These are phyloP conservation scores for Ramaria rubella DNA, from an alignment of 768 basidiomycete genomes.

Conservation along the genomic window DNA sequence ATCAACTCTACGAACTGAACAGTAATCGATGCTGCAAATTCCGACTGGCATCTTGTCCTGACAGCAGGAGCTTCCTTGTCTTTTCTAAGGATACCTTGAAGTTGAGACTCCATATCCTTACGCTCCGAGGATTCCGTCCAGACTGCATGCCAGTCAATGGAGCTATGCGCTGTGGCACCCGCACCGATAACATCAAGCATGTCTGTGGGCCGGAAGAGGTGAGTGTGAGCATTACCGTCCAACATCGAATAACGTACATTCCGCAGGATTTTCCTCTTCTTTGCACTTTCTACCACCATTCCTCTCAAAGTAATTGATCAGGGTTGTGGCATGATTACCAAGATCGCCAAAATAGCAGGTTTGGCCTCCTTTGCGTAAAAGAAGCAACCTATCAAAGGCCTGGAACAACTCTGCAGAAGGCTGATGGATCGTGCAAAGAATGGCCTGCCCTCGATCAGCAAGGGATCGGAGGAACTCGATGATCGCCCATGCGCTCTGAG, in stretches of 20 bases:
- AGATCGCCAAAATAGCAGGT: conserved; percentile 64
- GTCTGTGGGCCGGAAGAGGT: neutral
- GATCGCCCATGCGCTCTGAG: conserved; percentile 83
- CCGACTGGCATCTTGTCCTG: conserved; percentile 26
- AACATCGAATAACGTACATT: conserved; percentile 29
- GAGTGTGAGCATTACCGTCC: conserved; percentile 8
- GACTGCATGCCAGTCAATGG: conserved; percentile 50
- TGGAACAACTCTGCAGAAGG: conserved; percentile 78
- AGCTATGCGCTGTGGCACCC: conserved; percentile 53
- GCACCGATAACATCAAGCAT: conserved; percentile 73
- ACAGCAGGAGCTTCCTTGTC: conserved; percentile 22
- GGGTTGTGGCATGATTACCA: conserved; percentile 49
- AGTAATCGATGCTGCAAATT: conserved; percentile 49
- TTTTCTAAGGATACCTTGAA: conserved; percentile 38
- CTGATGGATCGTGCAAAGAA: conserved; percentile 70
- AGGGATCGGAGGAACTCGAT: conserved; percentile 67
- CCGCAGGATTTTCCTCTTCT: conserved; percentile 65
- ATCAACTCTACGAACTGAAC: conserved; percentile 42
- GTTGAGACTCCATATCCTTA: conserved; percentile 42
- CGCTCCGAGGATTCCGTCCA: conserved; percentile 55
- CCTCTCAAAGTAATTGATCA: conserved; percentile 72
- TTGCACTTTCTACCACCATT: conserved; percentile 62
- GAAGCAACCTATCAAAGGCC: conserved; percentile 70
- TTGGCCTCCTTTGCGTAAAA: conserved; percentile 72
- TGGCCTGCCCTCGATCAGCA: conserved; percentile 77